Evolutionary conservation across 352 stramenopile genomes (phyloP), one percentile per base, ranked within the genome.

Genomic region (Globisporangium irregulare): DNA sequence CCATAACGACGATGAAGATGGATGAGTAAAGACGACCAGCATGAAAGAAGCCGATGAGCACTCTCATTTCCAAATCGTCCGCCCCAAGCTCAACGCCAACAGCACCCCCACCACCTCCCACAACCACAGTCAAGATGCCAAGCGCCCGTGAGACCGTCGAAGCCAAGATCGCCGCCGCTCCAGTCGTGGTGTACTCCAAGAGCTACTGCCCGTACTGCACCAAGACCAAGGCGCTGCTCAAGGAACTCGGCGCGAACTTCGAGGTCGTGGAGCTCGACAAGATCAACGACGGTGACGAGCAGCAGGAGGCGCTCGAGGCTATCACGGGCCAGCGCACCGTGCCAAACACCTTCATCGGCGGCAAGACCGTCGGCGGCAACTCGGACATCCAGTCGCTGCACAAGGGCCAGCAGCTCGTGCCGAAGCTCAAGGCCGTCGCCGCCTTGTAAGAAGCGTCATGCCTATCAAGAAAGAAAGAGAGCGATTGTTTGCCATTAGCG

Each of bases 311-410:
- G 27, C 69, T 93, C 24, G 60, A 89, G 70, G 51, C 74, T 29
- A 87, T 90, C 72, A 90, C 84, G 32, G 96, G 94, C 67, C 95
- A 98, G 74, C 81, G 83, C 69, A 99, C 95, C n/a, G 97, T 99
- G 62, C 97, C 98, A 12, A 99, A 99, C 83, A 92, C 98, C 20
- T 99, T 99, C 79, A 91, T 99, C 59, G 90, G 91, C 50, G 92
- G 93, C 73, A 90, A 97, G 72, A 95, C 94, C 72, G 77, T 99
- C 60, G 97, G 97, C 59, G 97, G 97, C 69, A 98, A 98, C 80
- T 96, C 98, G 79, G 93, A 98, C 72, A 93, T 96, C 51, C 89
- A 98, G 69, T 79, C 76, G 53, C 87, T 98, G 59, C 83, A 93
- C 68, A 85, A 86, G 64, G 80, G 69, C 60, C 93, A 96, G 76